Evolutionary conservation across 306 rosid species (phyloP).

Genomic region (Fragaria ananassa): DNA sequence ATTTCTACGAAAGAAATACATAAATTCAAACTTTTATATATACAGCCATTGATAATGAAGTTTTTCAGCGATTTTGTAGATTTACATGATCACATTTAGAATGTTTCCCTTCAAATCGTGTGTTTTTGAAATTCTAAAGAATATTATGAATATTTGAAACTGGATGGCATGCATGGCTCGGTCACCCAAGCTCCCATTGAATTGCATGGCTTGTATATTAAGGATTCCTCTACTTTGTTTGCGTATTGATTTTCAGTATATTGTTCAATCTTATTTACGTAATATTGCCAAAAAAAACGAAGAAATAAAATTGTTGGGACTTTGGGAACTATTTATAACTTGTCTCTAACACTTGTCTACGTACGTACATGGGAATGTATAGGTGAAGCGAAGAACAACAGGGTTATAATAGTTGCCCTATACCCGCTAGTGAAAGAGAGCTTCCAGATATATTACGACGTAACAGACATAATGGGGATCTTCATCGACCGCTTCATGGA

Average conservation of each 20-base stretch:
- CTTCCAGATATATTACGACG: conserved; percentile 61
- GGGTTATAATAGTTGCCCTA: conserved; percentile 71
- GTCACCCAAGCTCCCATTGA: not conserved
- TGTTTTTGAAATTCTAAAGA: not conserved
- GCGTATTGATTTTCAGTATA: not conserved
- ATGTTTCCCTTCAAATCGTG: not conserved
- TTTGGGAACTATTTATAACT: not conserved
- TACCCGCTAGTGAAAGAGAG: conserved; percentile 77
- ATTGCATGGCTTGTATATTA: not conserved
- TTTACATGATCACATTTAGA: not conserved
- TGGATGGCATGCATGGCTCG: not conserved
- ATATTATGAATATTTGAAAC: not conserved
- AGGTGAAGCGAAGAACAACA: conserved; percentile 71
- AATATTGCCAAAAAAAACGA: too few relatives aligned
- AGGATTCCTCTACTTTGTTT: too few relatives aligned
- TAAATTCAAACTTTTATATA: not conserved
- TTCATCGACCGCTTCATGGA: conserved; percentile 72
- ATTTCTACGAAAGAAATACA: not conserved
- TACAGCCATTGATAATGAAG: not conserved
- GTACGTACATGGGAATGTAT: not conserved
- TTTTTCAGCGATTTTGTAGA: not conserved
- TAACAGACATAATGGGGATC: conserved; percentile 52
- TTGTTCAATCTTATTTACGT: too few relatives aligned
- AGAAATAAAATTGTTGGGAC: not conserved
- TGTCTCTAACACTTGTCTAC: not conserved